phyloP scores from a whole-genome alignment of 176 grass and related monocot species.

The Carex kokanica region DNA sequence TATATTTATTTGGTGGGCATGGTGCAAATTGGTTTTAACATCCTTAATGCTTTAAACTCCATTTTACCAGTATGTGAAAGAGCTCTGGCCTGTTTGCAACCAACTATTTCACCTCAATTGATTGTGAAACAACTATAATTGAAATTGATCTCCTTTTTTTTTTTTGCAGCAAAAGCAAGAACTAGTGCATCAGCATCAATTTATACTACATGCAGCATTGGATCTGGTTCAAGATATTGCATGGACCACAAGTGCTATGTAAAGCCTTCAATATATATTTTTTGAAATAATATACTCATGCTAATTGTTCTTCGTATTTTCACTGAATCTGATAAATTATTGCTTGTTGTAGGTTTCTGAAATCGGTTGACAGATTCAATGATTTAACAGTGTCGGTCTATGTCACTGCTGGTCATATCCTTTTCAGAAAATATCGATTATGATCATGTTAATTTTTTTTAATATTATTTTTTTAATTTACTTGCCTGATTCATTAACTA shows the following conservation, averaged over 20 bases:
- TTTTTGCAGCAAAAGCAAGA: slow-evolving; percentile 67
- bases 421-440: not conserved
- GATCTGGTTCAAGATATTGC: slow-evolving; percentile 90
- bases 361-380: slow-evolving; percentile 67
- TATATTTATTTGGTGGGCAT: not conserved
- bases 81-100: not conserved
- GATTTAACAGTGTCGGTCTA: slow-evolving; percentile 67
- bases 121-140: not conserved
- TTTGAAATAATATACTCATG: slow-evolving; percentile 12
- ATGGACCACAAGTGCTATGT: slow-evolving; percentile 77
- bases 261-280: slow-evolving; percentile 22
- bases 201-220: slow-evolving; percentile 86
- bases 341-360: slow-evolving; percentile 62
- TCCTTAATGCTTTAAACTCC: not conserved
- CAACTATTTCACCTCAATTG: not conserved
- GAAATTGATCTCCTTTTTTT: not conserved
- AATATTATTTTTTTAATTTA: not conserved
- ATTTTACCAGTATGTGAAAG: not conserved
- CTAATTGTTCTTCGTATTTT: not conserved
- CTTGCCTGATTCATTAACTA: not conserved
- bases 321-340: not conserved
- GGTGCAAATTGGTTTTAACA: not conserved
- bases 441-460: not conserved
- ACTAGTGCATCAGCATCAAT: slow-evolving; percentile 77
- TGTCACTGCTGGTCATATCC: slow-evolving; percentile 82